These are phyloP conservation scores for Populus tomentosa DNA, from an alignment of 441 rosid genomes.

Conservation along the genomic window DNA sequence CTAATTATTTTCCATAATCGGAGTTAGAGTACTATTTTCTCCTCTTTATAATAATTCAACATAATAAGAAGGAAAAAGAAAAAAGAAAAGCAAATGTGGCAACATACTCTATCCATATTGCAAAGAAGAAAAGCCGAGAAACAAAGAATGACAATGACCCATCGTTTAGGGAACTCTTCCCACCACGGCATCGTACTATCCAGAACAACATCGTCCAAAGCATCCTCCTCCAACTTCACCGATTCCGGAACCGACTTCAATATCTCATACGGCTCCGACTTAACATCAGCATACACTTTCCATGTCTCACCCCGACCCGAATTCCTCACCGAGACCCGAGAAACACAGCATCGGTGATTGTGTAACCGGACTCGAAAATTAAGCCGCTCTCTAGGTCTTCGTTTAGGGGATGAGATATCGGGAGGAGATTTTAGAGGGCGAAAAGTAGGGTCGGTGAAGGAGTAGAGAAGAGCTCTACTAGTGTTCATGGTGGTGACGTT, in stretches of 20 bases:
- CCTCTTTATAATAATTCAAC: neutral
- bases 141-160: conserved; percentile 81
- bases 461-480: conserved; percentile 45
- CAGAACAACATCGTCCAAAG: conserved; percentile 24
- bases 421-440: conserved; percentile 33
- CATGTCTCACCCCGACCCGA: conserved; percentile 25
- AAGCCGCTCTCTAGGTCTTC: conserved; percentile 1
- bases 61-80: neutral
- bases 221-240: conserved; percentile 24
- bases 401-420: conserved; percentile 21
- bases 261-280: conserved; percentile 31
- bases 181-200: conserved; percentile 49
- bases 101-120: conserved; percentile 87
- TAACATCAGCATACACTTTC: conserved; percentile 37
- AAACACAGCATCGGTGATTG: conserved; percentile 21
- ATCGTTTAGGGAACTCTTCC: conserved; percentile 86
- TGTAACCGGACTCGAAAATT: conserved; percentile 23
- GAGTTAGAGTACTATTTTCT: neutral
- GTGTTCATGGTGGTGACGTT: conserved; percentile 54
- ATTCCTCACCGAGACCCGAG: conserved; percentile 37
- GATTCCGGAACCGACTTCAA: conserved; percentile 24
- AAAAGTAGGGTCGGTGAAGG: conserved; percentile 33
- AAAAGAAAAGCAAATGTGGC: neutral
- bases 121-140: conserved; percentile 87
- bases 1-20: neutral